A percentile compares a stretch with the other conserved stretches of the same genome.
Evolutionary conservation across 495 filamentous ascomycete genomes (phyloP).

Genomic region (Rhizodiscina lignyota): DNA sequence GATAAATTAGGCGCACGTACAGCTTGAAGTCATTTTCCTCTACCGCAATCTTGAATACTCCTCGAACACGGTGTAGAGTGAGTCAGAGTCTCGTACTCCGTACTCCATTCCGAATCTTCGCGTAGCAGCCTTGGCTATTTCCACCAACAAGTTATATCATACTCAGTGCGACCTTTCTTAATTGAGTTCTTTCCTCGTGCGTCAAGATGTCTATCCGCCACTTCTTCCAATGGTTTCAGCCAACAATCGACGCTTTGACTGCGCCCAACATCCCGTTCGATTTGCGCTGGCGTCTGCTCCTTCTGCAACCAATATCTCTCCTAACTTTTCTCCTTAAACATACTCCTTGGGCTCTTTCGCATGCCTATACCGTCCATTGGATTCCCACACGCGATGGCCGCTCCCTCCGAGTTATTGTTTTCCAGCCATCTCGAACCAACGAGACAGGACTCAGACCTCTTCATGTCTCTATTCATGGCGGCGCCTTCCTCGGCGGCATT

Average conservation of each 20-base stretch:
- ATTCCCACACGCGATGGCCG: constrained; percentile 3
- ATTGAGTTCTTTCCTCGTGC: too few relatives aligned
- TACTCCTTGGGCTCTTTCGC: constrained; percentile 4
- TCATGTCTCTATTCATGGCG: constrained; percentile 21
- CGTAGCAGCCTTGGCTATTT: too few relatives aligned
- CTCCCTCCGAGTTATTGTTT: constrained; percentile 5
- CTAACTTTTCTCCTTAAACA: constrained; percentile 2
- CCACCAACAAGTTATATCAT: too few relatives aligned
- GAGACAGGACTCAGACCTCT: constrained; percentile 10
- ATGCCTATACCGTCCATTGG: constrained; percentile 3
- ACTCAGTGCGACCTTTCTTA: too few relatives aligned
- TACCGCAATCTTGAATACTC: too few relatives aligned
- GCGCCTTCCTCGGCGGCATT: constrained; percentile 20
- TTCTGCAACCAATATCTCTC: constrained; percentile 6
- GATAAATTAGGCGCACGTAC: too few relatives aligned
- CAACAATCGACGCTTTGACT: constrained; percentile 6
- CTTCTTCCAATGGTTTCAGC: too few relatives aligned
- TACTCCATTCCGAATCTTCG: too few relatives aligned
- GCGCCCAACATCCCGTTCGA: constrained; percentile 4
- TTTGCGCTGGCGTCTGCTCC: constrained; percentile 10
- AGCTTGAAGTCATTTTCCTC: too few relatives aligned
- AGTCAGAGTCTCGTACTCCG: too few relatives aligned
- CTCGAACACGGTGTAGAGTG: too few relatives aligned
- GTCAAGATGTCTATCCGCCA: too few relatives aligned
- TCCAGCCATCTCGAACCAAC: constrained; percentile 1